Base-by-base conservation (phyloP, 1,284 basidiomycete species). In the Ceratobasidium papillatum region DNA sequence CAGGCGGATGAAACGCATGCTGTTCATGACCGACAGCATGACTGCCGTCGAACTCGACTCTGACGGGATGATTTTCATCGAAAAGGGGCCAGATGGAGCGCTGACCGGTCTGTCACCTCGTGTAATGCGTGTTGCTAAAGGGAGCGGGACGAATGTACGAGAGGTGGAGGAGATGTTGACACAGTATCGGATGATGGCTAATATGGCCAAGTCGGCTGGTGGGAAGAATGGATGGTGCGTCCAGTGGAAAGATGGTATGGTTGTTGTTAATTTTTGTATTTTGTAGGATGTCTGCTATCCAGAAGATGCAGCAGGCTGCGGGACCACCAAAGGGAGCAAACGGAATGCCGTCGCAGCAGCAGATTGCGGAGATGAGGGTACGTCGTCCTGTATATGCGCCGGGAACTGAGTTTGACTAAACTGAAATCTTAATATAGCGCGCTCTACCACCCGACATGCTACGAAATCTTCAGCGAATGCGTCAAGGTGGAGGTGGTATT, bases 11-110 rank as follows among this genome's bases (percentile, higher is more conserved):
- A 99, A 99, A 84, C 91, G 96, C 76, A 96, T 99, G 94, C 94
- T 99, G 78, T 99, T 94, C 85, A 99, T 99, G 81, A 98, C 95
- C 27, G 97, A 99, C 83, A 95, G 94, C 80, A 99, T 99, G 97
- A 94, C 95, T 51, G 88, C 91, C 19, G 85, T 85, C 73, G 98
- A 99, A 83, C 89, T 99, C 74, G 96, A 99, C 83, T 97, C 94
- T n/a, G 97, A 99, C 81, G 98, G 97, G 12, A 85, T 90, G 51
- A 87, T 90, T 51, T 97, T 98, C 84, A 91, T 95, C 87, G 90
- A 92, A 77, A 85, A 87, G 77, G 91, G 90, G 66, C 95, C 94
- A 82, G 90, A 93, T 79, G 93, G 94, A 8, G 93, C 93, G 80
- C 94, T 94, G 0, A 85, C 87, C 12, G 92, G 89, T 3, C 84